A percentile compares a stretch with the other conserved stretches of the same genome.
Conservation (phyloP, 768 basidiomycete genomes). For the Serendipita vermifera region DNA sequence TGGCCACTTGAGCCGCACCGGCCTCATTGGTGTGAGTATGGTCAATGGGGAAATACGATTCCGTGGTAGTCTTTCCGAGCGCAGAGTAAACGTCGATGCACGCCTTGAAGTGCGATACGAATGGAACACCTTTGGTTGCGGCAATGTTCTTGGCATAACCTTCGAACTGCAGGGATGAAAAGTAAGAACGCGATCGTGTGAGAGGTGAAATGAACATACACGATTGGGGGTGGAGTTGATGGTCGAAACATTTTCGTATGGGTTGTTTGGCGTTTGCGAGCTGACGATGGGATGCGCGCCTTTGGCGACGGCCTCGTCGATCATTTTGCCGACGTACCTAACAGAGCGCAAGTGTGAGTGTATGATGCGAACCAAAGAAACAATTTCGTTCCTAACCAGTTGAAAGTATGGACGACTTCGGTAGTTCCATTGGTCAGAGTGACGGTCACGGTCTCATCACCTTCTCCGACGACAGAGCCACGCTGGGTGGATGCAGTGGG, state of each 20-base stretch:
- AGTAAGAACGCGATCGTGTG: not conserved
- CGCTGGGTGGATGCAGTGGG: conserved; percentile 11
- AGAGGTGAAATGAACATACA: conserved; percentile 16
- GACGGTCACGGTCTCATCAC: conserved; percentile 9
- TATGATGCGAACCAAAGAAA: not conserved
- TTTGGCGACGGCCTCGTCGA: conserved; percentile 34
- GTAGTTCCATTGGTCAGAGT: conserved; percentile 24
- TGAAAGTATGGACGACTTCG: conserved; percentile 34
- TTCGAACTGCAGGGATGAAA: conserved; percentile 20
- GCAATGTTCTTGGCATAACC: conserved; percentile 32
- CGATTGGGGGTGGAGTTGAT: conserved; percentile 28
- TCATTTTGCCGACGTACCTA: conserved; percentile 12
- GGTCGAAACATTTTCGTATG: conserved; percentile 23
- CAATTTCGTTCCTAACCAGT: conserved; percentile 28
- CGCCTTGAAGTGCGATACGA: conserved; percentile 37
- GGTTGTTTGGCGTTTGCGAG: conserved; percentile 36
- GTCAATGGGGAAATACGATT: conserved; percentile 33
- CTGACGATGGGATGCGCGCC: conserved; percentile 37
- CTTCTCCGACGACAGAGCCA: conserved; percentile 4
- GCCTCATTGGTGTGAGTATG: conserved; percentile 34
- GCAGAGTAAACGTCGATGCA: conserved; percentile 31
- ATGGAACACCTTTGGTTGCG: conserved; percentile 27
- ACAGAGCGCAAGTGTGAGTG: not conserved
- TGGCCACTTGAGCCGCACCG: conserved; percentile 36
- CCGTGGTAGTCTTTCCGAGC: conserved; percentile 28